These are phyloP conservation scores for Pseudogymnoascus sp. DNA, from an alignment of 2,329 filamentous ascomycete genomes.

Conservation along the genomic window DNA sequence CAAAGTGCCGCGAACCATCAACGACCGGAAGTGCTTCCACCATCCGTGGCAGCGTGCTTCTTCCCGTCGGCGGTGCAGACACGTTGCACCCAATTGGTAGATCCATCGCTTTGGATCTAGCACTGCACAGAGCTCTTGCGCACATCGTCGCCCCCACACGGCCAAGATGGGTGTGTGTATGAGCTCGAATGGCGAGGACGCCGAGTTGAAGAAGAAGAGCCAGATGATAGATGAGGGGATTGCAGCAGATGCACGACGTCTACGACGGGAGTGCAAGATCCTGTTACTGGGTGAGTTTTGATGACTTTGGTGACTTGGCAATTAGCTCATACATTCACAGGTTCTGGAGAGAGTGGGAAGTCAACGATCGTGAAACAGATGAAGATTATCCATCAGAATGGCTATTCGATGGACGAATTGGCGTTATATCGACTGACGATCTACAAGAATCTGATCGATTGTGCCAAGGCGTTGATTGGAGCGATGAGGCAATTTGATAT, in stretches of 20 bases:
- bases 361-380: constrained; percentile 99
- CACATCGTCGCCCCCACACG: constrained; percentile 3
- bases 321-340: constrained; percentile 38
- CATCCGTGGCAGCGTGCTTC: constrained; percentile 6
- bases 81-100: constrained; percentile 5
- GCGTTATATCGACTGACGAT: constrained; percentile 92
- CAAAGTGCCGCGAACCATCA: neutral
- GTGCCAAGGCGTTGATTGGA: constrained; percentile 83
- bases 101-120: constrained; percentile 7
- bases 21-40: constrained; percentile 4
- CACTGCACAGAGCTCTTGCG: neutral
- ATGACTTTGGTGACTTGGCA: constrained; percentile 18
- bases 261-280: constrained; percentile 98
- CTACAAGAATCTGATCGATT: constrained; percentile 97
- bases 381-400: constrained; percentile 99
- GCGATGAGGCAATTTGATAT: constrained; percentile 91
- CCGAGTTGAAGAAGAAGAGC: constrained; percentile 90
- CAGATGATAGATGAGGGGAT: constrained; percentile 90
- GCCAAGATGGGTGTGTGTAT: constrained; percentile 83
- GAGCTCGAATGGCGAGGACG: constrained; percentile 73
- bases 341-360: constrained; percentile 96
- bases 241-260: constrained; percentile 86
- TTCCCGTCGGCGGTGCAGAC: neutral
- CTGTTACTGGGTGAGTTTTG: constrained; percentile 70
- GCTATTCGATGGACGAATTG: constrained; percentile 89